Base-by-base conservation (phyloP, 345 rosid species). In the Sapria himalayana region DNA sequence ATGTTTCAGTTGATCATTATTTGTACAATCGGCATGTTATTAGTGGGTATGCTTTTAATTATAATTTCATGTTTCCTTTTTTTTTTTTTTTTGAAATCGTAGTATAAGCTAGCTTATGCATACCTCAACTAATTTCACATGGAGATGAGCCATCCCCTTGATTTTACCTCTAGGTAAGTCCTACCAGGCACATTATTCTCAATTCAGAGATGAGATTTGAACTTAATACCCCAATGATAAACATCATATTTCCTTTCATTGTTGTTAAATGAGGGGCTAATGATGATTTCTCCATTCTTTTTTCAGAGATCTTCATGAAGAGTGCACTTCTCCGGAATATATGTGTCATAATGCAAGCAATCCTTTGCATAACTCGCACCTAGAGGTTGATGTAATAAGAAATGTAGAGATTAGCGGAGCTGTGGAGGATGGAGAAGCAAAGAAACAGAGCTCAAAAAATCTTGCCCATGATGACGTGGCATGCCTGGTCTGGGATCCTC, bases 1-100 rank as follows among this genome's bases (percentile, higher is more conserved):
- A 79, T 44, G 46, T 62, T 57, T 76, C 84, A 3, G 86, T 74
- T 50, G 93, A 79, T 55, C n/a, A n/a, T n/a, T n/a, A n/a, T n/a
- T n/a, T n/a, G n/a, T n/a, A n/a, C n/a, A n/a, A n/a, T n/a, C n/a
- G n/a, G n/a, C n/a, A n/a, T n/a, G n/a, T n/a, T n/a, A n/a, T n/a
- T n/a, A n/a, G n/a, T n/a, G n/a, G n/a, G n/a, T n/a, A n/a, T n/a
- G n/a, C n/a, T n/a, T n/a, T n/a, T n/a, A n/a, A n/a, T n/a, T n/a
- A n/a, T n/a, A n/a, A n/a, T n/a, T n/a, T n/a, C n/a, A n/a, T n/a
- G n/a, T n/a, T n/a, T n/a, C n/a, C n/a, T n/a, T n/a, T n/a, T n/a
- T n/a, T n/a, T n/a, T n/a, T n/a, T n/a, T n/a, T n/a, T n/a, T n/a
- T n/a, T n/a, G n/a, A n/a, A n/a, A n/a, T n/a, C n/a, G n/a, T n/a